Conservation (phyloP, 306 rosid species). For the Pueraria montana region DNA sequence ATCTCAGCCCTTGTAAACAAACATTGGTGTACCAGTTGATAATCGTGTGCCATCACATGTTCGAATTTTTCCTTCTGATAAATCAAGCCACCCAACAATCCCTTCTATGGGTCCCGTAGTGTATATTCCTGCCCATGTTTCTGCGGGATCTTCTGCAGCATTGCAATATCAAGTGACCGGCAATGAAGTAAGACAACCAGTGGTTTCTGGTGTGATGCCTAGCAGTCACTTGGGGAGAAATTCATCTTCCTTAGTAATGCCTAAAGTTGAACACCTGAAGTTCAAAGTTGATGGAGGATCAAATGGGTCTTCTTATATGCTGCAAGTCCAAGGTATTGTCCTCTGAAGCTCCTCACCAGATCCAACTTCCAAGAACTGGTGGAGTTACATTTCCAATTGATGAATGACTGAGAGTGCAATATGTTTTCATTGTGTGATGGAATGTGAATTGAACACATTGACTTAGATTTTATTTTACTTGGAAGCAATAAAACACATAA, state of each 20-base stretch:
- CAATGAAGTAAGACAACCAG: constrained; percentile 65
- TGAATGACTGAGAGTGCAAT: constrained; percentile 22
- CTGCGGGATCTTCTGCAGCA: constrained; percentile 61
- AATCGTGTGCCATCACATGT: constrained; percentile 64
- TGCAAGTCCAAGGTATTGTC: constrained; percentile 80
- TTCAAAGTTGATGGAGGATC: constrained; percentile 72
- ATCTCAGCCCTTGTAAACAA: constrained; percentile 73
- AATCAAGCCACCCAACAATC: constrained; percentile 54
- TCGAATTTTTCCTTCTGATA: constrained; percentile 67
- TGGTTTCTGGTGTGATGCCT: constrained; percentile 71
- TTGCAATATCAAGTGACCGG: constrained; percentile 66
- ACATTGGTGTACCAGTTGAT: constrained; percentile 61
- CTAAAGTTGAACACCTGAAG: constrained; percentile 71
- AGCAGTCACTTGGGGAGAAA: constrained; percentile 78
- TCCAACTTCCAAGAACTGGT: constrained; percentile 38
- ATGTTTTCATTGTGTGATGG: constrained; percentile 7
- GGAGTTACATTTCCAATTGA: constrained; percentile 35
- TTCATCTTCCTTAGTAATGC: constrained; percentile 63
- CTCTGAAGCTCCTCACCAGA: constrained; percentile 21
- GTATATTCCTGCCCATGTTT: constrained; percentile 66
- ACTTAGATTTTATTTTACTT: constrained; percentile 12
- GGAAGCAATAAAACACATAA: constrained; percentile 16
- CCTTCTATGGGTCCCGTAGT: constrained; percentile 58
- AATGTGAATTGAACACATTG: neutral
- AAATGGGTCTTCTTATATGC: constrained; percentile 72